Conservation (phyloP, 495 filamentous ascomycete species). For the Penicillium ochrochloron region DNA sequence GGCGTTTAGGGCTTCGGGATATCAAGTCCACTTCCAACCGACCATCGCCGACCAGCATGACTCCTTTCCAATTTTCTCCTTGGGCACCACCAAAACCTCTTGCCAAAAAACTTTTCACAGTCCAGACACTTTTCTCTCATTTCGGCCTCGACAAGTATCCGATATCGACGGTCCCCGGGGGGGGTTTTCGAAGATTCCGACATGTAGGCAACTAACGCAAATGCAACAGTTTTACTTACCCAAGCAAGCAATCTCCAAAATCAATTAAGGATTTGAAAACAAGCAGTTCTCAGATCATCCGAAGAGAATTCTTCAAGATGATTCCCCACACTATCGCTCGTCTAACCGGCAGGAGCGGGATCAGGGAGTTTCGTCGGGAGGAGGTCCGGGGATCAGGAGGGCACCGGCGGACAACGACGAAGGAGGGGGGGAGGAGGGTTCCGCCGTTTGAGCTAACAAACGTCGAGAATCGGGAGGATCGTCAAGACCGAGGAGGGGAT, state of each 20-base stretch:
- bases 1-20: neutral
- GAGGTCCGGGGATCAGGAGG: slow-evolving; percentile 38
- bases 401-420: slow-evolving; percentile 40
- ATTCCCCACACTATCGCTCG: slow-evolving; percentile 46
- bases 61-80: slow-evolving; percentile 4
- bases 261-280: slow-evolving; percentile 30
- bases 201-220: slow-evolving; percentile 18
- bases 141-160: neutral
- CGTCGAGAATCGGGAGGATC: slow-evolving; percentile 41
- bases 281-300: slow-evolving; percentile 30
- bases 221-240: slow-evolving; percentile 34
- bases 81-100: no score
- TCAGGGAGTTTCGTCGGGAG: slow-evolving; percentile 45
- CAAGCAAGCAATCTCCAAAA: slow-evolving; percentile 39
- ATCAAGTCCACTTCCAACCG: slow-evolving; percentile 3
- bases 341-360: slow-evolving; percentile 54
- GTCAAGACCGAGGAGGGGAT: slow-evolving; percentile 50
- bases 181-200: slow-evolving; percentile 13
- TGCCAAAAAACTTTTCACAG: neutral
- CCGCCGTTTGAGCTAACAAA: slow-evolving; percentile 58
- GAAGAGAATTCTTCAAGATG: slow-evolving; percentile 32
- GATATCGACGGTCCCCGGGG: slow-evolving; percentile 9
- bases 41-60: neutral
- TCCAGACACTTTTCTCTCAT: neutral
- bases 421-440: slow-evolving; percentile 17